phyloP scores from a whole-genome alignment of 805 yeast species.

The Wickerhamiella australiensis region DNA sequence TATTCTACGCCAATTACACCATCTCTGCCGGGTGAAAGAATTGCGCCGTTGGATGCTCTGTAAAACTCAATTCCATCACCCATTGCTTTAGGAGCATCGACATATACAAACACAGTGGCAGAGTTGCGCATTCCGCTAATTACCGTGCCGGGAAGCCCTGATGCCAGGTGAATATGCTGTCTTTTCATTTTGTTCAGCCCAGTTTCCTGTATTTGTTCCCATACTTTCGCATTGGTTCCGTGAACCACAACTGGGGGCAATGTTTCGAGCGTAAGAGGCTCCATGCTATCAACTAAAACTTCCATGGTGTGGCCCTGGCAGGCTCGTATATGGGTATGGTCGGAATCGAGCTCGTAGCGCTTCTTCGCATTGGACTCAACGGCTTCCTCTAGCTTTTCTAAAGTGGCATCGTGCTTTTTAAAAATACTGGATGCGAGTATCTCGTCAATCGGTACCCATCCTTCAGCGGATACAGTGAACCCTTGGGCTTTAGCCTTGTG shows the following conservation, averaged over 20 bases:
- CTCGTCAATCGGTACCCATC: slow-evolving; percentile 47
- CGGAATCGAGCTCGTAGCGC: slow-evolving; percentile 43
- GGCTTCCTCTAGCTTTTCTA: slow-evolving; percentile 45
- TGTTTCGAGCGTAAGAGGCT: slow-evolving; percentile 29
- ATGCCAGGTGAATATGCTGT: slow-evolving; percentile 78
- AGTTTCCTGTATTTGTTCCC: slow-evolving; percentile 39
- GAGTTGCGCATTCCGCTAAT: slow-evolving; percentile 64
- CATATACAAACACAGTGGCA: slow-evolving; percentile 45
- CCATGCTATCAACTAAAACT: slow-evolving; percentile 33
- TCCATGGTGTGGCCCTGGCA: slow-evolving; percentile 81
- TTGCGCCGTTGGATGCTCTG: slow-evolving; percentile 62
- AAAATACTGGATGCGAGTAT: slow-evolving; percentile 47
- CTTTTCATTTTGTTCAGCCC: slow-evolving; percentile 61
- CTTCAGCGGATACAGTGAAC: slow-evolving; percentile 50
- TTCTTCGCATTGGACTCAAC: slow-evolving; percentile 59
- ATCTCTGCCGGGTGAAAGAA: slow-evolving; percentile 49
- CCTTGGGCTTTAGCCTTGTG: slow-evolving; percentile 71
- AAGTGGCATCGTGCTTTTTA: slow-evolving; percentile 42
- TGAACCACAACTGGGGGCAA: slow-evolving; percentile 56
- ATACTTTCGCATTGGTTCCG: slow-evolving; percentile 52
- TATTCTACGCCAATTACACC: slow-evolving; percentile 40
- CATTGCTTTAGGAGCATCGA: slow-evolving; percentile 43
- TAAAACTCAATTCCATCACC: slow-evolving; percentile 40
- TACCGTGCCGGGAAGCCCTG: slow-evolving; percentile 41
- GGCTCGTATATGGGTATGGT: slow-evolving; percentile 50